phyloP scores from a whole-genome alignment of 1,284 basidiomycete genomes.

The Meripilus lineatus region DNA sequence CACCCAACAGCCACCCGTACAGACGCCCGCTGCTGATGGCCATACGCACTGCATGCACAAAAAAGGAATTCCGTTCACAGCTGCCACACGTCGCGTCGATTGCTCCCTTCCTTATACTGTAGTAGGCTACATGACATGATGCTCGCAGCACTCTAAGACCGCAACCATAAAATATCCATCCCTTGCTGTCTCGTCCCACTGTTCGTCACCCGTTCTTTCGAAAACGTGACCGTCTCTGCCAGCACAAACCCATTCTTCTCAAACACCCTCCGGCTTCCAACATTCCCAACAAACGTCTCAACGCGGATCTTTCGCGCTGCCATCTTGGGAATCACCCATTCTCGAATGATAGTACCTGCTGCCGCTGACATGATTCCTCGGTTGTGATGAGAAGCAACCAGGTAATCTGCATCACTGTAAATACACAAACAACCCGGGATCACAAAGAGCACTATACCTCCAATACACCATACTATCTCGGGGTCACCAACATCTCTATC shows the following conservation, averaged over 20 bases:
- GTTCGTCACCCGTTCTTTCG: constrained; percentile 20
- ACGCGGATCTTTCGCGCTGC: constrained; percentile 40
- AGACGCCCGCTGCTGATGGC: too few relatives aligned
- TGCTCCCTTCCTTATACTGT: too few relatives aligned
- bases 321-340: constrained; percentile 61
- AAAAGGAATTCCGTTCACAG: too few relatives aligned
- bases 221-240: constrained; percentile 35
- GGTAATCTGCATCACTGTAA: constrained; percentile 37
- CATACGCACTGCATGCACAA: too few relatives aligned
- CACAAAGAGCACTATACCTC: constrained; percentile 31
- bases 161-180: constrained; percentile 19
- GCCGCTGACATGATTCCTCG: constrained; percentile 65
- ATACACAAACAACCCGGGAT: neutral
- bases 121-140: too few relatives aligned
- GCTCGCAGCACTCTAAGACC: neutral
- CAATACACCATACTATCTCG: constrained; percentile 47
- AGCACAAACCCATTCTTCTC: constrained; percentile 58
- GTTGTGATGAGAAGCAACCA: constrained; percentile 53
- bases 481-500: constrained; percentile 38
- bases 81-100: too few relatives aligned
- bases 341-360: constrained; percentile 41
- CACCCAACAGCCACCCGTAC: too few relatives aligned
- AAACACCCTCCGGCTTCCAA: constrained; percentile 54
- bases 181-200: constrained; percentile 17
- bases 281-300: constrained; percentile 45